Base-by-base conservation (phyloP, 306 rosid genomes). In the Elaeagnus macrophylla region DNA sequence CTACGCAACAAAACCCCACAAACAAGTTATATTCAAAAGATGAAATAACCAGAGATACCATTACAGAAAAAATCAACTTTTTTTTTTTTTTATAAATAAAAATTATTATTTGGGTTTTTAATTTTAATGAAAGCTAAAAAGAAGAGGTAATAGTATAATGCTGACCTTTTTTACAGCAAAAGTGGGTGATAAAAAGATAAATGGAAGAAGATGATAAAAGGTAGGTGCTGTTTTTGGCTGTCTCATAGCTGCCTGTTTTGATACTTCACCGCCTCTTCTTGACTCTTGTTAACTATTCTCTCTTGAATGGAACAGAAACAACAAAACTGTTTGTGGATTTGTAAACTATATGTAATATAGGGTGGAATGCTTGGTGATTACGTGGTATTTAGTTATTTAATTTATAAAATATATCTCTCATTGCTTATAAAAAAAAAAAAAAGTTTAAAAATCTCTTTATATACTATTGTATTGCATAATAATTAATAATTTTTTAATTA, bases 81-180 rank as follows among this genome's bases (percentile, higher is more conserved):
- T 38, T 48, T 7, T 40, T 10, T 13, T 40, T n/a, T n/a, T n/a
- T n/a, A n/a, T n/a, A n/a, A n/a, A n/a, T 25, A 25, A 25, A 25
- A 5, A 2, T 25, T 25, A 25, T 1, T 25, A 25, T 25, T 25
- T 25, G 32, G 32, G 2, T 25, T 25, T 25, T 10, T 38, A 15
- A 35, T 75, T 60, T 6, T 7, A 62, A 56, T 44, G 60, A 38
- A 37, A 61, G 54, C 12, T 39, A 52, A 11, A 25, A 46, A n/a
- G 13, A 35, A 38, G 42, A 25, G 16, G n/a, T n/a, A 12, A 15
- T 18, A 50, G 13, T 41, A 58, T 37, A 16, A 60, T 77, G 77
- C 50, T 75, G 12, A 83, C 97, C 90, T 72, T 79, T 81, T 81
- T 73, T 6, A 61, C 37, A 47, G 94, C 85, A 62, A 66, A 67